phyloP scores from a whole-genome alignment of 768 basidiomycete species.

The Porpolomopsis calyptriformis region DNA sequence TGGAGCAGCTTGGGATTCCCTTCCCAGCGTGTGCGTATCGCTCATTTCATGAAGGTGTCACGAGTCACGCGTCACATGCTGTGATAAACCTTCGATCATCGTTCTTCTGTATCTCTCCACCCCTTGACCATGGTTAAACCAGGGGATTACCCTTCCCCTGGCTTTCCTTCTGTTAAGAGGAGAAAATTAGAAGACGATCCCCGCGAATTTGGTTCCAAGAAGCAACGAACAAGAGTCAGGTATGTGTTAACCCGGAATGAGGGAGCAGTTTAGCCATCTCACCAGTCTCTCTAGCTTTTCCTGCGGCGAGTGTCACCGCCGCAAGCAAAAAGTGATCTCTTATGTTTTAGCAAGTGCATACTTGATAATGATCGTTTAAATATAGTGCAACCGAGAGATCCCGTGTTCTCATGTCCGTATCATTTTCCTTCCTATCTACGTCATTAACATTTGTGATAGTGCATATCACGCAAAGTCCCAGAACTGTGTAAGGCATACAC shows the following conservation, averaged over 20 bases:
- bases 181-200: slow-evolving; percentile 52
- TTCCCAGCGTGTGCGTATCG: no score
- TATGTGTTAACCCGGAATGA: slow-evolving; percentile 15
- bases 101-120: background rate
- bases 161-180: slow-evolving; percentile 37
- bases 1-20: no score
- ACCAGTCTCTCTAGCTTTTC: slow-evolving; percentile 46
- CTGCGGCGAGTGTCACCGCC: slow-evolving; percentile 78
- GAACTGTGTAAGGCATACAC: slow-evolving; percentile 84
- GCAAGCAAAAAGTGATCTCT: slow-evolving; percentile 67
- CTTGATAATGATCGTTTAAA: slow-evolving; percentile 9
- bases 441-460: slow-evolving; percentile 32
- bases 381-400: slow-evolving; percentile 73
- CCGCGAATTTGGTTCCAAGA: slow-evolving; percentile 41
- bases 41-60: background rate
- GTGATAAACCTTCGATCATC: background rate
- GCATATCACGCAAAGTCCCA: slow-evolving; percentile 76
- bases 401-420: slow-evolving; percentile 71
- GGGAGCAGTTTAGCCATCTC: slow-evolving; percentile 1
- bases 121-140: slow-evolving; percentile 26
- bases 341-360: background rate
- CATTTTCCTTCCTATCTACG: slow-evolving; percentile 9
- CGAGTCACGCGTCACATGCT: background rate
- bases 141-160: slow-evolving; percentile 18
- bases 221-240: slow-evolving; percentile 71